A percentile compares a stretch with the other conserved stretches of the same genome.
Conservation (phyloP, 2,329 filamentous ascomycete species). For the Pezicula rhizophila region DNA sequence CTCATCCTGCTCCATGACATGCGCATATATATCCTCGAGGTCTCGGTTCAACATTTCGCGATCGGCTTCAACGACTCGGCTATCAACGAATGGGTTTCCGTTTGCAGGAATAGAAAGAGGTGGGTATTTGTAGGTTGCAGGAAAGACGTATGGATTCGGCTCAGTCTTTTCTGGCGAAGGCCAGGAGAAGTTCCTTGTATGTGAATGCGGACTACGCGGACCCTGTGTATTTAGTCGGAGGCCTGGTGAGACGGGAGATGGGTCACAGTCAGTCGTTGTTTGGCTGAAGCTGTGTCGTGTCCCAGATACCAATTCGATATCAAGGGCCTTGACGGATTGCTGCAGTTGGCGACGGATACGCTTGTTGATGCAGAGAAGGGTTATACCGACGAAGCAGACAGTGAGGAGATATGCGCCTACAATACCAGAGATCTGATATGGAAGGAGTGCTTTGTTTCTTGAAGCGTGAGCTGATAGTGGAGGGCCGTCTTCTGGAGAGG, state of each 20-base stretch:
- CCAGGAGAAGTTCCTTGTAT: conserved; percentile 41
- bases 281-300: conserved; percentile 36
- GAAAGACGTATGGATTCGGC: conserved; percentile 38
- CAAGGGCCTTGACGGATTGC: conserved; percentile 13
- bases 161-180: conserved; percentile 38
- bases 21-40: conserved; percentile 84
- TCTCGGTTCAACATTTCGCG: conserved; percentile 70
- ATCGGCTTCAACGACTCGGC: conserved; percentile 68
- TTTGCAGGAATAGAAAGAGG: conserved; percentile 31
- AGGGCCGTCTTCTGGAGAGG: conserved; percentile 54
- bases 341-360: conserved; percentile 34
- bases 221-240: too few relatives aligned
- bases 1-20: conserved; percentile 84
- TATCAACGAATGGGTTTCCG: conserved; percentile 69
- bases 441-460: conserved; percentile 60
- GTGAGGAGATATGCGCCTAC: conserved; percentile 77
- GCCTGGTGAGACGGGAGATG: conserved; percentile 25
- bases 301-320: conserved; percentile 29
- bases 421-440: conserved; percentile 77
- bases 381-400: conserved; percentile 65
- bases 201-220: conserved; percentile 17
- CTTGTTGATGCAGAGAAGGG: conserved; percentile 57
- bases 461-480: conserved; percentile 51
- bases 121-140: conserved; percentile 31
- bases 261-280: conserved; percentile 5